Base-by-base conservation (phyloP, 2,329 filamentous ascomycete species). In the Fusarium subtropicale region DNA sequence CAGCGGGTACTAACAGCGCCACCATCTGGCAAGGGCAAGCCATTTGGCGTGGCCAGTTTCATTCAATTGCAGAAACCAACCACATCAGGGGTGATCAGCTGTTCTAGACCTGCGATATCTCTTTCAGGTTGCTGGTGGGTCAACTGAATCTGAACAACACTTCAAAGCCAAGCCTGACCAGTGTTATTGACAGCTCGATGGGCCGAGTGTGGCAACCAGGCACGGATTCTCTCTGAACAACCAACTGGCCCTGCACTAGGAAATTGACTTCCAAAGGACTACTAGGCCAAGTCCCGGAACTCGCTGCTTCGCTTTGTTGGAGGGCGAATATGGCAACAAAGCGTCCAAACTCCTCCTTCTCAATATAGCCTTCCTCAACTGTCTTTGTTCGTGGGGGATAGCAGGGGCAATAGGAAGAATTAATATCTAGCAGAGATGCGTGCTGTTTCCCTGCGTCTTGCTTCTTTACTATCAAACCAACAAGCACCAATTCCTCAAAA, bases 301-400 rank as follows among this genome's bases (percentile, higher is more conserved):
- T 69, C 64, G 65, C 60, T 61, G 54, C n/a, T 38, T 54, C 30
- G 47, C 69, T 75, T 71, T 73, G 69, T 60, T 28, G 36, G 18
- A 46, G n/a, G 31, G 48, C 36, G 38, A 60, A 59, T 34, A 34
- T 42, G 28, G 18, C 34, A 56, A 74, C 73, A 74, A 74, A 75
- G 71, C 71, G 55, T 61, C 53, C 34, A 28, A 46, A 30, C 46
- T 42, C 34, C 47, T 60, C 60, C 31, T 47, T 39, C 48, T 55
- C 39, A 67, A 55, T 56, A 60, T 59, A 60, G 54, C n/a, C 51
- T 28, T 45, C 45, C 34, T 47, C 38, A 31, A n/a, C 56, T 52
- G 67, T 53, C 60, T 61, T 66, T 69, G 57, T 60, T 34, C 42
- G 22, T 31, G 7, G 42, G 13, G n/a, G 46, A 28, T 39, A 50